Evolutionary conservation across 352 stramenopile species (phyloP).

Genomic region (Phytopythium helicoides): DNA sequence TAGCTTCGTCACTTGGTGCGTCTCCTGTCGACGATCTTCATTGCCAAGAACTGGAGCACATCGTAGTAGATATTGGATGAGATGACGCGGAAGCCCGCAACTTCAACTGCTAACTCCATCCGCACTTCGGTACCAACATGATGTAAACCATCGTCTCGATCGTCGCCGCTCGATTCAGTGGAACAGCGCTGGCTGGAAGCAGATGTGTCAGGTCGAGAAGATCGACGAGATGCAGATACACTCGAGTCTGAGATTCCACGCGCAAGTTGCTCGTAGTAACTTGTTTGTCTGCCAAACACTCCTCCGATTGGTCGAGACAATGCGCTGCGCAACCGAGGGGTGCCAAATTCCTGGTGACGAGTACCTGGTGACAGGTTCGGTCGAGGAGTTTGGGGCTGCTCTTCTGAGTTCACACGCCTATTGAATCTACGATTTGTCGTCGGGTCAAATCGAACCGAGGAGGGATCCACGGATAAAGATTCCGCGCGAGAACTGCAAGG

Average conservation of each 20-base stretch:
- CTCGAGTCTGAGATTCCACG: constrained; percentile 7
- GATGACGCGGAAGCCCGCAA: constrained; percentile 76
- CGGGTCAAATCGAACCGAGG: constrained; percentile 37
- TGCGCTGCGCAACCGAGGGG: constrained; percentile 31
- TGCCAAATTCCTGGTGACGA: background rate
- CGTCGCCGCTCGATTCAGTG: constrained; percentile 1
- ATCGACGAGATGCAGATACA: constrained; percentile 1
- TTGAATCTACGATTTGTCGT: background rate
- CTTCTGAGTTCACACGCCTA: constrained; percentile 7
- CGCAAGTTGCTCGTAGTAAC: background rate
- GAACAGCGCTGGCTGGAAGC: constrained; percentile 1
- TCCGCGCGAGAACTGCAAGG: constrained; percentile 53
- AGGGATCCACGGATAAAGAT: constrained; percentile 37
- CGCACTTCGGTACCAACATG: constrained; percentile 28
- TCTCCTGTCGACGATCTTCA: background rate
- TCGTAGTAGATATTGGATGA: constrained; percentile 84
- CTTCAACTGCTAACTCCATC: constrained; percentile 68
- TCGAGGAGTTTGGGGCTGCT: background rate
- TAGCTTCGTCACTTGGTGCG: background rate
- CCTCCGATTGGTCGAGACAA: constrained; percentile 37
- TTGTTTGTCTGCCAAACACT: constrained; percentile 26
- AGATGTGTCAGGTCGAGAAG: constrained; percentile 2
- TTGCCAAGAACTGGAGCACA: constrained; percentile 59
- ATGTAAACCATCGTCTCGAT: constrained; percentile 1
- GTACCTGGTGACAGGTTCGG: constrained; percentile 2